phyloP scores from a whole-genome alignment of 805 yeast genomes.

The Metschnikowia chrysomelidarum region DNA sequence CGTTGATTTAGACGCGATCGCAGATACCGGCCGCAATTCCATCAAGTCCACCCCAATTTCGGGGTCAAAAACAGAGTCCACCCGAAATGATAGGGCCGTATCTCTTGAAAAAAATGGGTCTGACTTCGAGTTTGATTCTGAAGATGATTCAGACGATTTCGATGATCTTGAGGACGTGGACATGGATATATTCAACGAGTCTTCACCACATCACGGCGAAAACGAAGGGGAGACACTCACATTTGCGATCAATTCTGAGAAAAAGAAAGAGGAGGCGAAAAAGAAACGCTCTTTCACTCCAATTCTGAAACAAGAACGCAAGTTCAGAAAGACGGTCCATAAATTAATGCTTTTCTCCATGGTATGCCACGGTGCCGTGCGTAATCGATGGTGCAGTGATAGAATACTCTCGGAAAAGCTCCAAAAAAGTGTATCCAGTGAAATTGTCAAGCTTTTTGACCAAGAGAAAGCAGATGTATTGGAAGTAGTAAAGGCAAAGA shows the following conservation, averaged over 20 bases:
- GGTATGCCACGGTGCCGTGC: constrained; percentile 61
- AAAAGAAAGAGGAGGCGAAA: constrained; percentile 14
- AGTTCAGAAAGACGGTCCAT: constrained; percentile 53
- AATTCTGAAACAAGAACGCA: constrained; percentile 55
- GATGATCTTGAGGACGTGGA: constrained; percentile 33
- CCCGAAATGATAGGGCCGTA: no score
- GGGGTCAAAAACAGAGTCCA: no score
- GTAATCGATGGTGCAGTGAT: constrained; percentile 76
- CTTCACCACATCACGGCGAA: background rate
- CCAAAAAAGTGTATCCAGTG: constrained; percentile 46
- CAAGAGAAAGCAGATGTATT: constrained; percentile 16
- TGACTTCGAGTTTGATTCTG: constrained; percentile 3
- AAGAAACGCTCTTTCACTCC: constrained; percentile 30
- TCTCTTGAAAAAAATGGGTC: background rate
- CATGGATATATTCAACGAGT: constrained; percentile 16
- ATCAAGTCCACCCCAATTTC: background rate
- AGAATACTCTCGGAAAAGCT: constrained; percentile 39
- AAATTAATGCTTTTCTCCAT: constrained; percentile 55
- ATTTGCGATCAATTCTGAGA: constrained; percentile 11
- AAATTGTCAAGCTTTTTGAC: constrained; percentile 44
- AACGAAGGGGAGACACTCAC: constrained; percentile 16
- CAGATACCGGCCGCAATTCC: constrained; percentile 1
- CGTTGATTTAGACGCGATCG: constrained; percentile 27
- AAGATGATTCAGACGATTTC: constrained; percentile 34
- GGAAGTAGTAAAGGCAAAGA: constrained; percentile 51